Conservation (phyloP, 495 filamentous ascomycete species). For the Amniculicola lignicola region DNA sequence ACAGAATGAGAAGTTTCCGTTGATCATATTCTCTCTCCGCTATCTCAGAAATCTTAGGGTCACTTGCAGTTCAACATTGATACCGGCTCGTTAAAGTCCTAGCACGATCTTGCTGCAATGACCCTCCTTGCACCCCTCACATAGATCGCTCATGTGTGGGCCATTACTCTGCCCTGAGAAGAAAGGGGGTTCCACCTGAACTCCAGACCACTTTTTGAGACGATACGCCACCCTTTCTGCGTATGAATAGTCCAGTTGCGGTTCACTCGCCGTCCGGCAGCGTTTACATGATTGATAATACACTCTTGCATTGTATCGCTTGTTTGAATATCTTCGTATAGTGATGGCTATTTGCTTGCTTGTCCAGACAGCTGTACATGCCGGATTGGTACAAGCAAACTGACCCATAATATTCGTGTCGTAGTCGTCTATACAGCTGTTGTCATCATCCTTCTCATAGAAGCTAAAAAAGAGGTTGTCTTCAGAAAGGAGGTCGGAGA, state of each 20-base stretch:
- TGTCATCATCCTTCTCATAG: constrained; percentile 31
- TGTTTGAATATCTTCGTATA: constrained; percentile 45
- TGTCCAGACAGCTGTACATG: constrained; percentile 40
- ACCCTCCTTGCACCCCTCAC: constrained; percentile 52
- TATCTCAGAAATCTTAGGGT: neutral
- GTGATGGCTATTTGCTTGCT: constrained; percentile 48
- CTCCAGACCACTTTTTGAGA: constrained; percentile 51
- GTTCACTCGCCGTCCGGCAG: constrained; percentile 40
- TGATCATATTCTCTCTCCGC: neutral
- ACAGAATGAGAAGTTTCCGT: neutral
- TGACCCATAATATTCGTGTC: constrained; percentile 40
- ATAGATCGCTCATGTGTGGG: constrained; percentile 46
- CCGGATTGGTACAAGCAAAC: constrained; percentile 38
- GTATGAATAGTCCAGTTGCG: constrained; percentile 46
- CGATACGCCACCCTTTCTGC: constrained; percentile 51
- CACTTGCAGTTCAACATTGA: neutral
- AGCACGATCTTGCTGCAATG: constrained; percentile 38
- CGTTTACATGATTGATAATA: constrained; percentile 48
- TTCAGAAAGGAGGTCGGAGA: constrained; percentile 39
- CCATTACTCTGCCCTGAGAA: constrained; percentile 36
- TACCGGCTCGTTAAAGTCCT: neutral
- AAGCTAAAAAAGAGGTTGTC: constrained; percentile 38
- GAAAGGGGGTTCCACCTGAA: constrained; percentile 39
- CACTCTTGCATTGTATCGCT: constrained; percentile 48
- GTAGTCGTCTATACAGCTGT: constrained; percentile 22